These are phyloP conservation scores for Esteya vermicola DNA, from an alignment of 2,329 filamentous ascomycete species.

Conservation along the genomic window DNA sequence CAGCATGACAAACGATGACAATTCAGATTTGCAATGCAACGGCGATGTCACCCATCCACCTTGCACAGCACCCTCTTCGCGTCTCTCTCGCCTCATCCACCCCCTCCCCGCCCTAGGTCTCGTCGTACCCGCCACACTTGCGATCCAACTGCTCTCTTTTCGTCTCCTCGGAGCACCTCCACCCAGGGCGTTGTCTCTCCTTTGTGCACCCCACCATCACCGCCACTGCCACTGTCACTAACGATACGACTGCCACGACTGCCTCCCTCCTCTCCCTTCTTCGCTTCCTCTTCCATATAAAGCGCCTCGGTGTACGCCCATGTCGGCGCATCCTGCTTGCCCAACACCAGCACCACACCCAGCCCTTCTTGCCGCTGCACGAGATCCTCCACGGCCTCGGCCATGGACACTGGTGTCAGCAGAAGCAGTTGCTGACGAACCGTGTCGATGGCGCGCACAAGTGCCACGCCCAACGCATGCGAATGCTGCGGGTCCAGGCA, in stretches of 20 bases:
- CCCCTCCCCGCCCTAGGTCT: constrained; percentile 33
- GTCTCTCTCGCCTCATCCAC: no score
- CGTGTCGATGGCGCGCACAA: constrained; percentile 56
- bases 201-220: no score
- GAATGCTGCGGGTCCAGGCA: constrained; percentile 47
- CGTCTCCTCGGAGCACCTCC: constrained; percentile 38
- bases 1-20: no score
- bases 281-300: constrained; percentile 18
- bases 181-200: no score
- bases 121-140: constrained; percentile 50
- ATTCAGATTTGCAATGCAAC: no score
- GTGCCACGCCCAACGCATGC: constrained; percentile 45
- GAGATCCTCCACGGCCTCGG: neutral
- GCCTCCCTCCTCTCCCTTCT: no score
- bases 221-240: constrained; percentile 16
- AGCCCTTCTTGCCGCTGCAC: constrained; percentile 19
- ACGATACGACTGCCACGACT: no score
- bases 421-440: constrained; percentile 42
- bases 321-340: constrained; percentile 52
- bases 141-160: constrained; percentile 42
- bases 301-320: constrained; percentile 58
- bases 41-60: no score
- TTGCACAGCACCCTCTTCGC: no score
- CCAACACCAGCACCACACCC: constrained; percentile 49
- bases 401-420: constrained; percentile 36